phyloP scores from a whole-genome alignment of 2,329 filamentous ascomycete genomes.

The Pyrenophora seminiperda region DNA sequence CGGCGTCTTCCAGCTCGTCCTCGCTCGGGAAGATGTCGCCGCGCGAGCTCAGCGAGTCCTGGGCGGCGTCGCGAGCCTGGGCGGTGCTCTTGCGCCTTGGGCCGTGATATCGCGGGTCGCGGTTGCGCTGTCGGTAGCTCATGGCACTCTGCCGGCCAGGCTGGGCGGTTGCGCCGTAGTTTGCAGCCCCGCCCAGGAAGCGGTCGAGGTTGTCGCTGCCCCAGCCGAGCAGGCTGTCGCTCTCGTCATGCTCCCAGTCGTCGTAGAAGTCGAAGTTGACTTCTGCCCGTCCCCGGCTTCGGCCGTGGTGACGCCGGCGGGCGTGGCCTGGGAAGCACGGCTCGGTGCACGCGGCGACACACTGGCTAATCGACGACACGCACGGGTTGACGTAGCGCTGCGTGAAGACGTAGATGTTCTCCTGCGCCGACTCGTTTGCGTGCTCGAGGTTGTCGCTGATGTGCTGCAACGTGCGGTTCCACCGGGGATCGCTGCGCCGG shows the following conservation, averaged over 20 bases:
- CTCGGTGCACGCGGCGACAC: slow-evolving; percentile 72
- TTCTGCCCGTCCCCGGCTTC: slow-evolving; percentile 68
- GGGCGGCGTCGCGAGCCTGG: slow-evolving; percentile 55
- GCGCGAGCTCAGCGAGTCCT: slow-evolving; percentile 82
- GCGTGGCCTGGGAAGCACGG: slow-evolving; percentile 75
- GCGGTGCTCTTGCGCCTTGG: slow-evolving; percentile 61
- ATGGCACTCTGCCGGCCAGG: slow-evolving; percentile 78
- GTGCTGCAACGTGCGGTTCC: slow-evolving; percentile 92
- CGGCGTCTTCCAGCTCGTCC: slow-evolving; percentile 82
- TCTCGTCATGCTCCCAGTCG: slow-evolving; percentile 81
- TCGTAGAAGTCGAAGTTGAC: slow-evolving; percentile 97
- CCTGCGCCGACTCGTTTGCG: slow-evolving; percentile 89
- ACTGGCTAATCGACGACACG: slow-evolving; percentile 67
- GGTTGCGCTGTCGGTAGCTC: slow-evolving; percentile 80
- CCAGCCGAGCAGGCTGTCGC: slow-evolving; percentile 73
- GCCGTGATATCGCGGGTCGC: slow-evolving; percentile 40
- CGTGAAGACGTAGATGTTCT: slow-evolving; percentile 85
- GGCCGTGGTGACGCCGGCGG: slow-evolving; percentile 70
- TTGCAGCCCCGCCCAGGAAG: slow-evolving; percentile 71
- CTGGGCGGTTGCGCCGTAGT: slow-evolving; percentile 58
- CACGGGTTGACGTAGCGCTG: slow-evolving; percentile 86
- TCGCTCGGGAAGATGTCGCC: slow-evolving; percentile 92
- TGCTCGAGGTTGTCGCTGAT: slow-evolving; percentile 88
- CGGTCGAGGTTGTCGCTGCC: slow-evolving; percentile 83
- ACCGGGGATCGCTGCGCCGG: slow-evolving; percentile 74